These are phyloP conservation scores for Cucurbita ficifolia DNA, from an alignment of 306 rosid genomes.

Conservation along the genomic window DNA sequence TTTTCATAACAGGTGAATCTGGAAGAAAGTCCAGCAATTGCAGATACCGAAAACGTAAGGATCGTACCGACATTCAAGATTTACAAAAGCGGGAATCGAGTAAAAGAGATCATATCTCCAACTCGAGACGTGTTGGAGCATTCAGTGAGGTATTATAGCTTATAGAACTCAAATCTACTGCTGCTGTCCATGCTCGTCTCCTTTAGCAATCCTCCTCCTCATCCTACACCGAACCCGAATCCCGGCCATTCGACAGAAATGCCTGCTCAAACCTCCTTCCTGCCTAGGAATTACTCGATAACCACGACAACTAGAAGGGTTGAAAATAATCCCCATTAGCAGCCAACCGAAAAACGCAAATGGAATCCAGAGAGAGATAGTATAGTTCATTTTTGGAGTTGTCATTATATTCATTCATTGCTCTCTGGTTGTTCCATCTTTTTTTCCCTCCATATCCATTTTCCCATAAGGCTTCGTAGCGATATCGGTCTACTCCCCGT, in stretches of 20 bases:
- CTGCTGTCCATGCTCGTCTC: constrained; percentile 15
- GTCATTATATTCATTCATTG: constrained; percentile 78
- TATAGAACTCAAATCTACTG: constrained; percentile 26
- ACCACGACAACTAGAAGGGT: constrained; percentile 38
- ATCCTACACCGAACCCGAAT: not conserved
- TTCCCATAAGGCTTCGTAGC: not conserved
- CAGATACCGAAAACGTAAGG: constrained; percentile 59
- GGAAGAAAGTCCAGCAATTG: constrained; percentile 42
- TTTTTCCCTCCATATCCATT: not conserved
- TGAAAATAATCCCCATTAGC: constrained; percentile 38
- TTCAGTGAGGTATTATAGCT: constrained; percentile 82
- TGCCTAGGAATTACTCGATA: constrained; percentile 27
- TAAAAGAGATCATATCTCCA: constrained; percentile 83
- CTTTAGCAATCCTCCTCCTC: constrained; percentile 15
- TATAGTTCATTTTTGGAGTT: constrained; percentile 46
- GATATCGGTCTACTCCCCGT: not conserved
- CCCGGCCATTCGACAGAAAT: constrained; percentile 13
- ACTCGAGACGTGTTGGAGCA: constrained; percentile 78
- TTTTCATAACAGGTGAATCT: constrained; percentile 58
- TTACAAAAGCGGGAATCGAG: constrained; percentile 67
- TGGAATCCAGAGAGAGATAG: constrained; percentile 49
- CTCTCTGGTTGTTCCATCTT: constrained; percentile 60
- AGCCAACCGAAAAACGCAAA: constrained; percentile 17
- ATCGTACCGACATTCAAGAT: constrained; percentile 92
- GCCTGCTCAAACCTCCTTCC: constrained; percentile 33